Conservation (phyloP, 805 yeast species). For the Saturnispora hagleri region DNA sequence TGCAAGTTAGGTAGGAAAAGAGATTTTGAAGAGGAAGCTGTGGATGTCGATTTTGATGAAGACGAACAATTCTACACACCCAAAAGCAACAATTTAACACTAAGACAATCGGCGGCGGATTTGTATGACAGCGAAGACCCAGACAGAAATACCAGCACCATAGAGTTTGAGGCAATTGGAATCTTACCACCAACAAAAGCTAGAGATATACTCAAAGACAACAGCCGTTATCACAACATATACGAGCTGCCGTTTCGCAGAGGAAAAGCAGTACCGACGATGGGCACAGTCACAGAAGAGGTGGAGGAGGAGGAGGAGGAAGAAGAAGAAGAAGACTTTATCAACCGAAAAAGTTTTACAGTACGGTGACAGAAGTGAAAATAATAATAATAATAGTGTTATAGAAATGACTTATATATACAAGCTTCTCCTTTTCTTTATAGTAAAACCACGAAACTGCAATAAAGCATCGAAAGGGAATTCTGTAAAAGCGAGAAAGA, state of each 20-base stretch:
- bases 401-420: neutral
- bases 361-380: constrained; percentile 6
- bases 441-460: neutral
- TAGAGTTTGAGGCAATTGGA: neutral
- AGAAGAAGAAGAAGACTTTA: neutral
- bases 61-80: neutral
- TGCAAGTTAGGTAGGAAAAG: neutral
- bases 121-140: neutral
- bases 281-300: neutral
- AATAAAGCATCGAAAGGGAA: constrained; percentile 1
- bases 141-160: neutral
- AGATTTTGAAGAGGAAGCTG: neutral
- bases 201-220: neutral
- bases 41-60: neutral
- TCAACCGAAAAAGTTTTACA: neutral
- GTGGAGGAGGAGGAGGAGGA: neutral
- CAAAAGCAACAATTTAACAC: neutral
- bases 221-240: neutral
- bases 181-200: neutral
- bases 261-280: neutral
- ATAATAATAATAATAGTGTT: neutral
- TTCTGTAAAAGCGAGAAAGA: neutral
- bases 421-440: neutral
- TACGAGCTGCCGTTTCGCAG: constrained; percentile 4
- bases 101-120: neutral